Evolutionary conservation across 2,329 filamentous ascomycete genomes (phyloP), one percentile per base, ranked within the genome.

Genomic region (Reticulascus tulasneorum): DNA sequence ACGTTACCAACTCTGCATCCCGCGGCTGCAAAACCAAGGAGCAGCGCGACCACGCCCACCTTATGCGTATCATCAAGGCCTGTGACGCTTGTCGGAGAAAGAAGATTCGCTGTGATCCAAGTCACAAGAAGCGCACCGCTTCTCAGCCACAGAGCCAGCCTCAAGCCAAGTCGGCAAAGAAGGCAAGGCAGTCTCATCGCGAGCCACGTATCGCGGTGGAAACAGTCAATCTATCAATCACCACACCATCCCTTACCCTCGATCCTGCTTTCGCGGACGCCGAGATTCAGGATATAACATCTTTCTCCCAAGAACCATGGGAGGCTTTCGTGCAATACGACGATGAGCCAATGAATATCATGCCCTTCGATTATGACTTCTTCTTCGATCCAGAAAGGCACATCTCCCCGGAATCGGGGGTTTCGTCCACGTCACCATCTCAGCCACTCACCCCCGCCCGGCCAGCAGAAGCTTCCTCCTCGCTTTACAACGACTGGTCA

Each of bases 61-160:
- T 82, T 29, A 82, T 83, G 75, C 67, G 79, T 41, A 77, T 79
- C 52, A 76, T 82, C 54, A 81, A 81, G 62, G 79, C 79, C n/a
- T 83, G 79, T 53, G 73, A 79, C 27, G 63, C 66, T 42, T 83
- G 79, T 63, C 64, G 68, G 42, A 67, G 64, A 54, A 82, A 80
- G 69, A 83, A 83, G 71, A 67, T 75, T 25, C 71, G 76, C 29
- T 80, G 76, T 52, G 74, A 78, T 46, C 76, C 76, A 3, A 75
- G 69, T 58, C 75, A 80, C 55, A 75, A 69, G 64, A 70, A 69
- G 61, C 58, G 64, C 19, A 46, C 54, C 15, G 56, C 61, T 35
- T 42, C 65, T 13, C 56, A 57, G 40, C 45, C 56, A 17, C 60
- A 52, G 42, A 49, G 29, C 23, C 18, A 31, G 4, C 24, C 35